Evolutionary conservation across 2,329 filamentous ascomycete genomes (phyloP), one percentile per base, ranked within the genome.

Genomic region (Sclerotinia nivalis): DNA sequence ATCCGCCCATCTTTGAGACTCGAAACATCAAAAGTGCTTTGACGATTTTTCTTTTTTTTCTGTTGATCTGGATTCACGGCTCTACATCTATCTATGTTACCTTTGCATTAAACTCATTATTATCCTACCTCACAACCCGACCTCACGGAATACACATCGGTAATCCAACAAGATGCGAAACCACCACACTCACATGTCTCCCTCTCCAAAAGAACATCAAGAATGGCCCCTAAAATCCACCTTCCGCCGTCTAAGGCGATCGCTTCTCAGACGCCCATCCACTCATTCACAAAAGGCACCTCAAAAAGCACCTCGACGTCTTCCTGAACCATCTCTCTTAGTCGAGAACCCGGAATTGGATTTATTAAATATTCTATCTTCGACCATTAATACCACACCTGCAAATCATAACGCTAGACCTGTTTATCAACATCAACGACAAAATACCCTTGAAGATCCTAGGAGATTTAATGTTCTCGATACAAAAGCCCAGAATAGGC

Each of bases 381-480:
- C 60, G 12, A 50, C 45, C 12, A 20, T 64, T 22, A 64, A 50
- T 31, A 64, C 60, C 45, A 64, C 45, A 50, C 31, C 60, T 18
- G 60, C 31, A n/a, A 20, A 37, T 13, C 20, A 40, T 13, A 50
- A 37, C 31, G 60, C 31, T 34, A 25, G 22, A 37, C 22, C 45
- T 18, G 28, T 18, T n/a, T 15, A 50, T 25, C 28, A 37, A 37
- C 45, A 64, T 25, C 31, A 37, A 50, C 60, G 60, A 20, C 45
- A 64, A 50, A 64, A 37, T 22, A 64, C 45, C 15, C 34, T 64
- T 4, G 45, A 64, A 50, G 60, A 64, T 50, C 60, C 60, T 25
- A 64, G 45, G 37, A 37, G 60, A 10, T 64, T 64, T n/a, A 64
- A 64, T 37, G 60, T 64, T 12, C 60, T 64, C 34, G 22, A 64